These are phyloP conservation scores for Terfezia claveryi DNA, from an alignment of 495 filamentous ascomycete species.

Conservation along the genomic window DNA sequence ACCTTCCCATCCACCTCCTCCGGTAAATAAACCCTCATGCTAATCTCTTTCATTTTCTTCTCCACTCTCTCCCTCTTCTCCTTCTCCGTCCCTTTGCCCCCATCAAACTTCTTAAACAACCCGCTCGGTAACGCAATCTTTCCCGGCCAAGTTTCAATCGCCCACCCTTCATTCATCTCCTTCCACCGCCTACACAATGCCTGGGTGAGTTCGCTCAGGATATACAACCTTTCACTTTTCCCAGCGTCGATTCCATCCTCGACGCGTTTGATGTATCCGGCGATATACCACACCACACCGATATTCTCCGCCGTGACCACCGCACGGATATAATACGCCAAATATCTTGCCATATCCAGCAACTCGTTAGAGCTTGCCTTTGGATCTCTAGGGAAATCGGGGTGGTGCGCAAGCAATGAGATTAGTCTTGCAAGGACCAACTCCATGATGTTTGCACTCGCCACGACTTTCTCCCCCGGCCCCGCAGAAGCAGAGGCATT, in stretches of 20 bases:
- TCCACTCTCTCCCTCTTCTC: constrained; percentile 24
- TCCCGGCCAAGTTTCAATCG: constrained; percentile 56
- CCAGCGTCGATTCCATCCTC: constrained; percentile 49
- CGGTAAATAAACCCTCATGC: constrained; percentile 11
- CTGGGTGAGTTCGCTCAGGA: constrained; percentile 74
- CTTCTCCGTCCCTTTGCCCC: constrained; percentile 21
- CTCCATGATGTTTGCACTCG: constrained; percentile 40
- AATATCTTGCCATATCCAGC: constrained; percentile 58
- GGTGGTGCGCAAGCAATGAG: constrained; percentile 80
- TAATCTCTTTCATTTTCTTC: constrained; percentile 21
- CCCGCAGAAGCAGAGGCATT: constrained; percentile 2
- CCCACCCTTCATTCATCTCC: constrained; percentile 48
- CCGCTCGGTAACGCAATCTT: constrained; percentile 60
- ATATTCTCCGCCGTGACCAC: constrained; percentile 74
- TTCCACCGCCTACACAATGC: constrained; percentile 64
- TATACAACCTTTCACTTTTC: constrained; percentile 44
- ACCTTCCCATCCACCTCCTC: neutral
- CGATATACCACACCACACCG: constrained; percentile 72
- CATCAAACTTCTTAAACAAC: constrained; percentile 29
- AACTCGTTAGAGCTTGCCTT: constrained; percentile 37
- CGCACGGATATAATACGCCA: constrained; percentile 66
- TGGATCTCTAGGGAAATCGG: constrained; percentile 44
- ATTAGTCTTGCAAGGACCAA: constrained; percentile 64
- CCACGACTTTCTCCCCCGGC: neutral
- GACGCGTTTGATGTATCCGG: constrained; percentile 78